Percentiles rank a stretch among this genome's conserved stretches.
Conservation (phyloP, 306 rosid species). For the Prunus mira region DNA sequence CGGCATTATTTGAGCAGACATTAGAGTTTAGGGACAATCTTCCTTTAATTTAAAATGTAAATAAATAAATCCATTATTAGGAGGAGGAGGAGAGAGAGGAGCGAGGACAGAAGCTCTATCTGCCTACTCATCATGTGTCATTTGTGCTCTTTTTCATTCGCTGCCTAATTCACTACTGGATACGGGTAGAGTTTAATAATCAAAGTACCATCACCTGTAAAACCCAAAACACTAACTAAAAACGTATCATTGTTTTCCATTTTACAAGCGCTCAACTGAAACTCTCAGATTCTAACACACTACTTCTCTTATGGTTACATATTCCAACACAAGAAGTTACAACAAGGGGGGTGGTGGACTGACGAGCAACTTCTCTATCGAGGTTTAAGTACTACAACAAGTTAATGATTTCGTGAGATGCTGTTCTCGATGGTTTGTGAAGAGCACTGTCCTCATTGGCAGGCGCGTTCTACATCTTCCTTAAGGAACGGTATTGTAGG, state of each 20-base stretch:
- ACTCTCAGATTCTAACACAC: neutral
- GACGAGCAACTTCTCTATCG: constrained; percentile 1
- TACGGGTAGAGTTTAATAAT: neutral
- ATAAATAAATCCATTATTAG: neutral
- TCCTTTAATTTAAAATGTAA: no score
- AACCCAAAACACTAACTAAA: neutral
- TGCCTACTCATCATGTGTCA: no score
- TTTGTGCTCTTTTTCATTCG: neutral
- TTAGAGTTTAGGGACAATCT: no score
- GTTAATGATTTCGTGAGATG: constrained; percentile 34
- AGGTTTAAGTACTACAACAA: neutral
- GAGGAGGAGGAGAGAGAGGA: no score
- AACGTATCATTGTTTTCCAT: neutral
- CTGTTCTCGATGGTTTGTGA: constrained; percentile 58
- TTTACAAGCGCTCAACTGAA: constrained; percentile 3
- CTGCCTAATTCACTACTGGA: neutral
- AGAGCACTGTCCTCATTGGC: constrained; percentile 40
- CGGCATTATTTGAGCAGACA: no score
- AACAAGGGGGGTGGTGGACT: neutral
- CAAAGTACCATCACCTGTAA: neutral
- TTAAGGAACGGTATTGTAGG: constrained; percentile 88
- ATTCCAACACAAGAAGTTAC: constrained; percentile 10
- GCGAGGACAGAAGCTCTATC: no score
- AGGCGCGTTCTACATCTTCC: constrained; percentile 59
- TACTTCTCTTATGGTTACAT: constrained; percentile 13